Evolutionary conservation across 176 grass and related monocot genomes (phyloP).

Genomic region (Phoenix dactylifera): DNA sequence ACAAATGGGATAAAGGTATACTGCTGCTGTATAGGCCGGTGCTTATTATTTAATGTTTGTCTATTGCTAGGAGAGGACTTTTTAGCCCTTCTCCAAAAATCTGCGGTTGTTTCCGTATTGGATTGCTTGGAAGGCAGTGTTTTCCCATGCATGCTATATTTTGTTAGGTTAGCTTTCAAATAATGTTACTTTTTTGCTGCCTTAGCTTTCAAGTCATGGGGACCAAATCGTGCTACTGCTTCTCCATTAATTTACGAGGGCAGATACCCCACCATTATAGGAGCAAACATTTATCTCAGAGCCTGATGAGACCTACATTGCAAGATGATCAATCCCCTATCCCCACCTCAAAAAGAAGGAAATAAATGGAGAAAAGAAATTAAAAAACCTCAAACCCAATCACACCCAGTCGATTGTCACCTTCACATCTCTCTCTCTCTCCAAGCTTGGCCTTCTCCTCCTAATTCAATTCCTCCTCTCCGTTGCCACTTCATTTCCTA

Average conservation of each 20-base stretch:
- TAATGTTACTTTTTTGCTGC: not conserved
- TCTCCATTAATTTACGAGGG: not conserved
- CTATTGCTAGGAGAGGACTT: too few species aligned
- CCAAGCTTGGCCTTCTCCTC: too few species aligned
- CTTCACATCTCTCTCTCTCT: not conserved
- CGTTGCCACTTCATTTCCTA: not conserved
- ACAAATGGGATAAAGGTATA: too few species aligned
- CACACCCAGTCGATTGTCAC: slow-evolving; percentile 7
- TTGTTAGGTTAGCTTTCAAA: too few species aligned
- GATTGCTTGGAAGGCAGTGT: too few species aligned
- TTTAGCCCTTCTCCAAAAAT: too few species aligned
- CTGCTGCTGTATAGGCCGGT: too few species aligned
- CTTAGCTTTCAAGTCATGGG: not conserved
- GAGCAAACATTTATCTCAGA: not conserved
- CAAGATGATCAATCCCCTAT: not conserved
- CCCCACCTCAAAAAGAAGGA: too few species aligned
- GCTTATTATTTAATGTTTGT: too few species aligned
- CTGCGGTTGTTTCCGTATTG: too few species aligned
- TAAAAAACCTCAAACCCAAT: not conserved
- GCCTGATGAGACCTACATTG: not conserved
- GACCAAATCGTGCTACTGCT: not conserved
- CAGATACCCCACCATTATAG: not conserved
- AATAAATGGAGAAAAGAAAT: too few species aligned
- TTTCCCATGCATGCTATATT: too few species aligned
- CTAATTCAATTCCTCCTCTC: not conserved